Base-by-base conservation (phyloP, 805 yeast species). In the Yamadazyma kitorensis region DNA sequence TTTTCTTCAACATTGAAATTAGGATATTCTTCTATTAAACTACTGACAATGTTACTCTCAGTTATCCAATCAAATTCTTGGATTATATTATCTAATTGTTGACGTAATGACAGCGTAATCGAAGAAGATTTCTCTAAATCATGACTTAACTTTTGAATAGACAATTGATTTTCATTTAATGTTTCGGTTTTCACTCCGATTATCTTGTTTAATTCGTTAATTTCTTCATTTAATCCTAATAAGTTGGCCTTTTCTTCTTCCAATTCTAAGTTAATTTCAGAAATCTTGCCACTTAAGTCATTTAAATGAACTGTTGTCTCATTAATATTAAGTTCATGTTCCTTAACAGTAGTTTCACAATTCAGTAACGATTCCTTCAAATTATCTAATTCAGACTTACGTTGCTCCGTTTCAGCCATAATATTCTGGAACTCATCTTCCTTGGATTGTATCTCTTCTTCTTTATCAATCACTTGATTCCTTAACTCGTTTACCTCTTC, bases 211-310 rank as follows among this genome's bases (percentile, higher is more conserved):
- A 83, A 64, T 38, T 82, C 88, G 17, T 67, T 68, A 25, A 87
- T 64, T 54, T 89, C 96, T 39, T 83, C 93, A 52, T 83, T 81
- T 25, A 86, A 68, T 2, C 88, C 88, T 29, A 78, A 46, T 32
- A 83, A 61, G 38, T 72, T 74, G 8, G 76, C 69, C 46, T 70
- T 76, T 54, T 86, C 85, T 19, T 61, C 71, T 12, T 74, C 78
- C 17, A 77, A 55, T 23, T 61, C 57, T 1, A 55, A 43, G 5
- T 49, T 54, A 13, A 55, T 41, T 2, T 40, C 31, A 6, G 33
- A 34, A n/a, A 54, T 42, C 15, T 46, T 33, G 3, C 45, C 48
- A 4, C 38, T 43, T 6, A 63, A 46, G 2, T 51, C 54, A 1
- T 36, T 41, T 2, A 68, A 49, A 11, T 59, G 58, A 4, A 23